A percentile compares a stretch with the other conserved stretches of the same genome.
Conservation (phyloP, 2,329 filamentous ascomycete genomes). For the Nannizzia gypsea region DNA sequence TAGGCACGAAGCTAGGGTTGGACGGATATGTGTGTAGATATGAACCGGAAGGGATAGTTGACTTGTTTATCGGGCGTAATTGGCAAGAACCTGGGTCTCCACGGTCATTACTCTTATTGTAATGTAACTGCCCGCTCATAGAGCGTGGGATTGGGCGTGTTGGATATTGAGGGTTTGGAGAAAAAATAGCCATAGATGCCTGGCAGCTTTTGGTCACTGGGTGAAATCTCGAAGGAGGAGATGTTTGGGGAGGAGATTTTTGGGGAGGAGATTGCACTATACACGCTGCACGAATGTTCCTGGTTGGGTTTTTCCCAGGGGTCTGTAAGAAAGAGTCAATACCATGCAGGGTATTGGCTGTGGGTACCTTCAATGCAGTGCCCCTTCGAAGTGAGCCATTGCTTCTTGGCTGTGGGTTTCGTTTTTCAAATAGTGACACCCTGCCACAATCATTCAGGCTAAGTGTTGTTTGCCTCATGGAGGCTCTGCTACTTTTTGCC, state of each 20-base stretch:
- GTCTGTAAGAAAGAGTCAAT: background rate
- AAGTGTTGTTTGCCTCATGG: background rate
- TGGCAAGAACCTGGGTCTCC: background rate
- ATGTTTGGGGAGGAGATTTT: background rate
- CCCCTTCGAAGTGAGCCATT: background rate
- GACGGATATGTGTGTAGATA: too few relatives aligned
- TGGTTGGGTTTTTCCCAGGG: background rate
- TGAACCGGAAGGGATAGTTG: too few relatives aligned
- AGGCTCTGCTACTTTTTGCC: background rate
- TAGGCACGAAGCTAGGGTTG: too few relatives aligned
- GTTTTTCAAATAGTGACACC: background rate
- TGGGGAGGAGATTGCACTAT: background rate
- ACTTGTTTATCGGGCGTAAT: background rate
- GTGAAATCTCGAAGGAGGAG: background rate
- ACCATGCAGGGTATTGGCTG: background rate
- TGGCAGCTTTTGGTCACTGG: background rate
- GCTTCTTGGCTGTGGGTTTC: background rate
- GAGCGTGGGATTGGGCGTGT: background rate
- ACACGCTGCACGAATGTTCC: background rate
- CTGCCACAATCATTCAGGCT: background rate
- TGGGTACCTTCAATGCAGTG: background rate
- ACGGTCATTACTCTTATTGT: background rate
- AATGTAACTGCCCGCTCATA: background rate
- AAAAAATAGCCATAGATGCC: too few relatives aligned
- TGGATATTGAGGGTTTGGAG: background rate